A percentile compares a stretch with the other conserved stretches of the same genome.
Conservation (phyloP, 495 filamentous ascomycete genomes). For the Aspergillus nidulans region DNA sequence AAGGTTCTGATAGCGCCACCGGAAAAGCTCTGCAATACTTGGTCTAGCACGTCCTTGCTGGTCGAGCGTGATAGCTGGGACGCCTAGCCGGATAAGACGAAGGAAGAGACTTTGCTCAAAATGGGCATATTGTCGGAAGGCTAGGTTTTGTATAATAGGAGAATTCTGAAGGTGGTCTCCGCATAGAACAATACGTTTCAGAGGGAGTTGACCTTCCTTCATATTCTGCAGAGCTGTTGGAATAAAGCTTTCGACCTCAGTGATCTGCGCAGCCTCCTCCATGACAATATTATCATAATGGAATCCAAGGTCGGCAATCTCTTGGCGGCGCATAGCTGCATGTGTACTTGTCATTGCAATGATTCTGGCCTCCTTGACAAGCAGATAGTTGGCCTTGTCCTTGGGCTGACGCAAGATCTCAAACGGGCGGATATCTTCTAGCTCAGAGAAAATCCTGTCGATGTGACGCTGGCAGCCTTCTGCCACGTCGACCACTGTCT, state of each 20-base stretch:
- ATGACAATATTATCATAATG: conserved; percentile 97
- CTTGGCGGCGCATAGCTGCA: conserved; percentile 91
- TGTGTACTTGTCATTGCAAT: conserved; percentile 99
- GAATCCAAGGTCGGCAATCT: conserved; percentile 89
- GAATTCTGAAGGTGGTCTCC: conserved; percentile 97
- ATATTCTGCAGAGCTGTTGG: conserved; percentile 81
- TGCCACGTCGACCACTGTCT: conserved; percentile 70
- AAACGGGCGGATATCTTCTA: conserved; percentile 92
- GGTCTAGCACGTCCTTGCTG: conserved; percentile 87
- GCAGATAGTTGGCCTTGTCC: conserved; percentile 92
- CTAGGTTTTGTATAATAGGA: conserved; percentile 89
- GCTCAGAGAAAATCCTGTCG: conserved; percentile 83
- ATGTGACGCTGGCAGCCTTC: conserved; percentile 89
- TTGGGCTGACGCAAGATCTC: conserved; percentile 83
- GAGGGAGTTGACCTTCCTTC: conserved; percentile 63
- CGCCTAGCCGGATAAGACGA: conserved; percentile 81
- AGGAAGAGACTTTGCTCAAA: conserved; percentile 94
- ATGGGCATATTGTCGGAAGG: conserved; percentile 94
- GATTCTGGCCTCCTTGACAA: conserved; percentile 91
- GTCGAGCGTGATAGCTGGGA: conserved; percentile 84
- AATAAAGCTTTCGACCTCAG: conserved; percentile 96
- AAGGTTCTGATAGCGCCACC: conserved; percentile 85
- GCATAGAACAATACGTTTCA: conserved; percentile 87
- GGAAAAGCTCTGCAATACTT: conserved; percentile 83
- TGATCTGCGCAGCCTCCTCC: conserved; percentile 98